Conservation (phyloP, 495 filamentous ascomycete genomes). For the Aspergillus bertholletiae region DNA sequence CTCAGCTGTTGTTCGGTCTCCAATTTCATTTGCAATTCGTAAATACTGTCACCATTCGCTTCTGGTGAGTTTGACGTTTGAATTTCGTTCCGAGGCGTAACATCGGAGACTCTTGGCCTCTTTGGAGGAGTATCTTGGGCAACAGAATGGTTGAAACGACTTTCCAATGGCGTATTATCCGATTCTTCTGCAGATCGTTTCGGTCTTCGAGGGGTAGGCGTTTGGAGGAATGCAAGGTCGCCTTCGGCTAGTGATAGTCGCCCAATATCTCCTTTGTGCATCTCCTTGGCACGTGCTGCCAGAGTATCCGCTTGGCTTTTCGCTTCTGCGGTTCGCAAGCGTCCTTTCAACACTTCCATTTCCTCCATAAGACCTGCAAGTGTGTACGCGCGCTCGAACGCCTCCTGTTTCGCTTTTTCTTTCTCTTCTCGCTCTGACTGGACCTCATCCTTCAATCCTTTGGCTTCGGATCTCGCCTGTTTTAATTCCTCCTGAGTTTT, state of each 20-base stretch:
- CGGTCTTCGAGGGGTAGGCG: conserved; percentile 30
- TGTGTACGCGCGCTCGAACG: conserved; percentile 69
- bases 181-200: conserved; percentile 61
- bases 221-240: conserved; percentile 31
- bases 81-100: conserved; percentile 39
- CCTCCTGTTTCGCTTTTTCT: conserved; percentile 66
- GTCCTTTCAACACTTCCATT: conserved; percentile 58
- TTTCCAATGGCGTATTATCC: conserved; percentile 33
- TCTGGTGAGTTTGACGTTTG: conserved; percentile 38
- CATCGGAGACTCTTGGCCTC: conserved; percentile 56
- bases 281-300: conserved; percentile 28
- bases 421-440: conserved; percentile 46
- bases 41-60: conserved; percentile 46
- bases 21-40: conserved; percentile 59
- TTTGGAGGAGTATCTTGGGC: conserved; percentile 55
- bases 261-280: conserved; percentile 24
- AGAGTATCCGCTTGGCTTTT: conserved; percentile 40
- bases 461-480: conserved; percentile 52
- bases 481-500: conserved; percentile 84
- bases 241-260: conserved; percentile 32
- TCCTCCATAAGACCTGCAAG: conserved; percentile 73
- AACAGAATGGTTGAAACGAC: conserved; percentile 52
- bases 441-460: conserved; percentile 50
- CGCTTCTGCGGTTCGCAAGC: conserved; percentile 63
- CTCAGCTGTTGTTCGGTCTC: conserved; percentile 63